These are phyloP conservation scores for Geotrichum australiense DNA, from an alignment of 1,139 yeast genomes.

Conservation along the genomic window DNA sequence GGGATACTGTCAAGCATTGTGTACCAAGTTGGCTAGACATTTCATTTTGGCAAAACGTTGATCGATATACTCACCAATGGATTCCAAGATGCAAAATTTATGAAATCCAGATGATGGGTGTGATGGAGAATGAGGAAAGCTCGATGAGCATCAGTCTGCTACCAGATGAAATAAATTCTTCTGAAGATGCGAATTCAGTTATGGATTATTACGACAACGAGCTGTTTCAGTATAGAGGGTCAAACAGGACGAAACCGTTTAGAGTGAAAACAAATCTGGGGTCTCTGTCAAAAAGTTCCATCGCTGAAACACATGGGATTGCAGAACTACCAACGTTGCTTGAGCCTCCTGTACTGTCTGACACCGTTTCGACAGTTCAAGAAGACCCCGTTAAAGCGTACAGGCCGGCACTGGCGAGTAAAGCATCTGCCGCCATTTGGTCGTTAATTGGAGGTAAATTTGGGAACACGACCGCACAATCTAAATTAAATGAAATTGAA, in stretches of 20 bases:
- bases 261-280: too few relatives aligned
- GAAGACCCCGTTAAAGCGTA: too few relatives aligned
- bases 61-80: slow-evolving; percentile 57
- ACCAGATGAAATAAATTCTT: slow-evolving; percentile 29
- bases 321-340: too few relatives aligned
- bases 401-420: too few relatives aligned
- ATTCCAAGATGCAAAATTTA: slow-evolving; percentile 88
- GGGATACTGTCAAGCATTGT: slow-evolving; percentile 44
- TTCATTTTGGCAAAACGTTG: slow-evolving; percentile 62
- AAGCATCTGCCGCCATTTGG: too few relatives aligned
- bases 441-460: too few relatives aligned
- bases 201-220: slow-evolving; percentile 59
- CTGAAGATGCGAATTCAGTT: slow-evolving; percentile 33
- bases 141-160: slow-evolving; percentile 57
- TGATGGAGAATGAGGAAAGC: slow-evolving; percentile 81
- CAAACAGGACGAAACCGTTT: slow-evolving; percentile 24
- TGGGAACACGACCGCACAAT: too few relatives aligned
- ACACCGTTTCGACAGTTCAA: too few relatives aligned
- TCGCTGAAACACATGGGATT: too few relatives aligned
- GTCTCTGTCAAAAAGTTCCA: too few relatives aligned
- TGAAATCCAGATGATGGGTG: slow-evolving; percentile 97
- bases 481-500: too few relatives aligned
- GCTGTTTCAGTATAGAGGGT: slow-evolving; percentile 27
- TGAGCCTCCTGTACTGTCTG: too few relatives aligned
- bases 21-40: slow-evolving; percentile 95